phyloP scores from a whole-genome alignment of 495 filamentous ascomycete genomes.

The Staphylotrichum longicolle region DNA sequence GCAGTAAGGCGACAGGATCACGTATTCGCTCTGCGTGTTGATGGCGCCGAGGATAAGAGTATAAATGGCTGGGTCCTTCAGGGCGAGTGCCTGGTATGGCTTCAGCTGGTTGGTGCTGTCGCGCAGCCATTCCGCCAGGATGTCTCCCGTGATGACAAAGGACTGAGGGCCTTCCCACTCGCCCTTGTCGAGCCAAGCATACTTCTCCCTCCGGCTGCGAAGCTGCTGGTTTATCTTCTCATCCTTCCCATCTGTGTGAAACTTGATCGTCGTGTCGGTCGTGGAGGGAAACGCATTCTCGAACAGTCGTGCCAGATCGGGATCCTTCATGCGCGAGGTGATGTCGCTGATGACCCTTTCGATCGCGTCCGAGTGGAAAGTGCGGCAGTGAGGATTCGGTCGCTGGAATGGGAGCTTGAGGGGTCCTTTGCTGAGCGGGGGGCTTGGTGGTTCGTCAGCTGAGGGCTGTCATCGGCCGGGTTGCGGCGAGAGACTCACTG shows the following conservation, averaged over 20 bases:
- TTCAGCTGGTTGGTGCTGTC: slow-evolving; percentile 95
- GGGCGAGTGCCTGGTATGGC: slow-evolving; percentile 83
- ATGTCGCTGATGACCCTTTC: slow-evolving; percentile 85
- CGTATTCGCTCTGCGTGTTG: slow-evolving; percentile 92
- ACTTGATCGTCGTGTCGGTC: slow-evolving; percentile 81
- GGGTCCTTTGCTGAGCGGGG: slow-evolving; percentile 74
- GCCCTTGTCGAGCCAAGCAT: slow-evolving; percentile 42
- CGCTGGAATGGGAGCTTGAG: slow-evolving; percentile 87
- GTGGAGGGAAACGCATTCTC: slow-evolving; percentile 98
- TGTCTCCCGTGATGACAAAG: slow-evolving; percentile 98
- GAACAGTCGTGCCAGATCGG: slow-evolving; percentile 88
- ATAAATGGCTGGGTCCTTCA: slow-evolving; percentile 69
- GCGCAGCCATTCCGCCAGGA: slow-evolving; percentile 95
- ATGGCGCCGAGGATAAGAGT: slow-evolving; percentile 89
- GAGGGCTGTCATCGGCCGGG: not conserved
- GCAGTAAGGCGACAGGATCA: slow-evolving; percentile 94
- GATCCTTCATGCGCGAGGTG: slow-evolving; percentile 73
- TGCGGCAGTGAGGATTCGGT: slow-evolving; percentile 75
- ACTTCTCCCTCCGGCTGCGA: slow-evolving; percentile 9
- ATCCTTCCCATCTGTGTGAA: slow-evolving; percentile 49
- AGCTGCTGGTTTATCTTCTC: slow-evolving; percentile 34
- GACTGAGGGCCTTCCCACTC: slow-evolving; percentile 82
- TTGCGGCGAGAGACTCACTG: slow-evolving; percentile 34
- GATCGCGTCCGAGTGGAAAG: slow-evolving; percentile 79
- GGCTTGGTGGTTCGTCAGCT: slow-evolving; percentile 42